Evolutionary conservation across 768 basidiomycete genomes (phyloP), one percentile per base, ranked within the genome.

Genomic region (Scleroderma bovista): DNA sequence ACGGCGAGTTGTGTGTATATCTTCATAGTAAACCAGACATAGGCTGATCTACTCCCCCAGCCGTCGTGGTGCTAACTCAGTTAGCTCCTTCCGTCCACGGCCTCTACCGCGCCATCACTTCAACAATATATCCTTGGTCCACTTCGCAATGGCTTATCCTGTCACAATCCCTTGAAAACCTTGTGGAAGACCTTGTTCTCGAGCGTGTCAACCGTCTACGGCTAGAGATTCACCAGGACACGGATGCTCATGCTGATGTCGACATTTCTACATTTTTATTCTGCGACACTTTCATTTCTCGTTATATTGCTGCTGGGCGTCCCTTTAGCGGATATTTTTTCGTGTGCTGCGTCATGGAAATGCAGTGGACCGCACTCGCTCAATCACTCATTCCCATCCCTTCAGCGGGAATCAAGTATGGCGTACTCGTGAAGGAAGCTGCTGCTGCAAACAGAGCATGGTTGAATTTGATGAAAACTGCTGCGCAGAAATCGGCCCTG

Each of bases 291-390:
- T 82, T 91, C 58, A 72, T 88, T 13, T 77, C 82, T 24, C 84
- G 86, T 47, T 97, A 89, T 66, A 78, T 87, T 16, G 72, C 79
- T 9, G 78, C 77, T 49, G 87, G 84, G 9, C 77, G 91, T 6
- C 91, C 92, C 12, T 71, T 93, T 15, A 90, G 84, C 47, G 89
- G 91, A 10, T 90, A 91, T 62, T 93, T 93, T 57, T 76, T 88
- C 48, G 81, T 92, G n/a, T 93, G 91, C 66, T 93, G 91, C 60
- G 81, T 89, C 41, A 79, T 89, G 57, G 89, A 93, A 65, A 84
- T 83, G 37, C 79, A 87, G 58, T 91, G 89, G 85, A 92, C 89
- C 6, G 75, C 89, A 17, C 78, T 94, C 20, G 84, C 88, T 3
- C 90, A 92, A 65, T 80, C 77, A 8, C 58, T 81, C 23, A 68